Base-by-base conservation (phyloP, 2,329 filamentous ascomycete species). In the Apiospora phragmitis region DNA sequence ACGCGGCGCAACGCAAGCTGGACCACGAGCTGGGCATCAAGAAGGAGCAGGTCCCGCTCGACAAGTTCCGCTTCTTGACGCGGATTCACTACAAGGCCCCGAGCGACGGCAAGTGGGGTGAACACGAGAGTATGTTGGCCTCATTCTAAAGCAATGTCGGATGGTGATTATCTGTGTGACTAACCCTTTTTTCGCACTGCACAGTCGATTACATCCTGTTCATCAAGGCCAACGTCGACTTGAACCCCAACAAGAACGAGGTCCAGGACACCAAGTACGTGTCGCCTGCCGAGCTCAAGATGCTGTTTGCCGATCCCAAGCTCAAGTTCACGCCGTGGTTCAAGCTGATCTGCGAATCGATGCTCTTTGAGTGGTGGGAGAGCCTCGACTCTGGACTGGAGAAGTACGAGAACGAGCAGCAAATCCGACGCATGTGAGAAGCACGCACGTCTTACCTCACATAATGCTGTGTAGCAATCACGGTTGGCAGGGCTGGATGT, bases 281-380 rank as follows among this genome's bases (percentile, higher is more conserved):
- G 72, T 91, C 91, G 29, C 88, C 93, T 51, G 91, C 94, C 32
- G 91, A 94, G 77, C 87, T 99, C 75, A 96, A 94, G 87, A 80
- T 88, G 76, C 93, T 95, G 87, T 98, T 99, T 82, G 85, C 91
- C 77, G 92, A 98, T 79, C 90, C 92, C 4, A 87, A 84, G 69
- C 87, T 97, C 76, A 93, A 92, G 77, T 98, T 98, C 82, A 99
- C 96, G 0, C 96, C 96, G 1, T 99, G 96, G 96, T 99, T 99
- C 87, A 97, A 97, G 87, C 91, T 99, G 76, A 98, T 99, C 79
- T 99, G 96, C 88, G 89, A 98, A 82, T 94, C 94, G 67, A 95
- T 98, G 93, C 89, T 99, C 55, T 99, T 97, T 78, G 92, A 98
- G 82, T 99, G 96, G 96, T 99, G 96, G 96, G 86, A 91, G 79